These are phyloP conservation scores for Podospora pseudocomata DNA, from an alignment of 495 filamentous ascomycete species.

Conservation along the genomic window DNA sequence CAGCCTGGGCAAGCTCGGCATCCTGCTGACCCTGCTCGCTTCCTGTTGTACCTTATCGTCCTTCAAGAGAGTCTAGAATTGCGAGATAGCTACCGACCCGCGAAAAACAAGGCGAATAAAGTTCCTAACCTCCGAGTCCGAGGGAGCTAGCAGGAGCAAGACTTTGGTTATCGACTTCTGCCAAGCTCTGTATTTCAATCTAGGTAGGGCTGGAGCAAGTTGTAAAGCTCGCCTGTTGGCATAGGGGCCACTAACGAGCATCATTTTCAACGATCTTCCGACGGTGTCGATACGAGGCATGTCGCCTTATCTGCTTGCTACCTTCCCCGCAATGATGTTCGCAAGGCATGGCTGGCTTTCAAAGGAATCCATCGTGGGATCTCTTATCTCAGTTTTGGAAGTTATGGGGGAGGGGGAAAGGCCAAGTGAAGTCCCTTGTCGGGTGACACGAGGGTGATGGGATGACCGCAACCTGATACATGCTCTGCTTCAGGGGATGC, in stretches of 20 bases:
- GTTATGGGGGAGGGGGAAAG: neutral
- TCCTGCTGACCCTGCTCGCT: neutral
- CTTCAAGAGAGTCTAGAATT: neutral
- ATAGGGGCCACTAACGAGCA: neutral
- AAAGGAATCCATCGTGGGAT: neutral
- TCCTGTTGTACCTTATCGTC: neutral
- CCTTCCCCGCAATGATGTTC: constrained; percentile 1
- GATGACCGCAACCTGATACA: constrained; percentile 27
- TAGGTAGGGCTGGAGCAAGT: neutral
- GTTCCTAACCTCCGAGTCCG: neutral
- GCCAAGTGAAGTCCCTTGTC: constrained; percentile 2
- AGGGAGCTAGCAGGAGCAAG: neutral
- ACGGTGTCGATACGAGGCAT: neutral
- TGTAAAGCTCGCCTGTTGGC: neutral
- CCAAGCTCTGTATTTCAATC: neutral
- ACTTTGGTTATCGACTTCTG: neutral
- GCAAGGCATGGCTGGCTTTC: neutral
- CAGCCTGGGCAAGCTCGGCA: neutral
- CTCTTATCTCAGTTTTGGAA: constrained; percentile 1
- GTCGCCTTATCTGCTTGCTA: constrained; percentile 2
- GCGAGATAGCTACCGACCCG: neutral
- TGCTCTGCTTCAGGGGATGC: constrained; percentile 1
- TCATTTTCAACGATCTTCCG: neutral
- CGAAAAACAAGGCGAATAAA: neutral
- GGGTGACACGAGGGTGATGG: constrained; percentile 12